phyloP scores from a whole-genome alignment of 495 filamentous ascomycete genomes.

The Penicillium samsonianum region DNA sequence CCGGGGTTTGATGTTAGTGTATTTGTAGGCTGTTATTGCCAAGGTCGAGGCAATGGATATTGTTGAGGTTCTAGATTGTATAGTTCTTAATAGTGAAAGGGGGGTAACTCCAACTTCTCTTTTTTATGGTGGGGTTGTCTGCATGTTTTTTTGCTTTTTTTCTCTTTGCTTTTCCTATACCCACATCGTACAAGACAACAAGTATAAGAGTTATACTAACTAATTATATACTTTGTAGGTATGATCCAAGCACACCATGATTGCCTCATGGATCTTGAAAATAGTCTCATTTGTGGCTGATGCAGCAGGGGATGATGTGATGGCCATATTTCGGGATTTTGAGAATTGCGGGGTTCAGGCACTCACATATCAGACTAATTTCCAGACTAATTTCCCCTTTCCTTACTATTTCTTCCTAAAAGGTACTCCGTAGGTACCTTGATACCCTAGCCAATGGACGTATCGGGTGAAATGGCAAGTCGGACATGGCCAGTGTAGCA shows the following conservation, averaged over 20 bases:
- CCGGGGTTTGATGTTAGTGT: neutral
- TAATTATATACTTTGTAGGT: too few relatives aligned
- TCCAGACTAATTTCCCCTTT: too few relatives aligned
- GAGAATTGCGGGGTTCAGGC: constrained; percentile 9
- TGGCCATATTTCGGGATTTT: neutral
- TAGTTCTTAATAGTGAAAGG: too few relatives aligned
- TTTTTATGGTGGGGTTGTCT: constrained; percentile 1
- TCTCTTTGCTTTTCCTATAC: neutral
- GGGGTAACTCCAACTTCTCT: neutral
- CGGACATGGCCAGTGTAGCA: neutral
- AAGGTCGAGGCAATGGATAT: neutral
- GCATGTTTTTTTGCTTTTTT: constrained; percentile 3
- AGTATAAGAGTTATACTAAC: neutral
- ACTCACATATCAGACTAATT: too few relatives aligned
- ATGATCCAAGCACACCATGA: neutral
- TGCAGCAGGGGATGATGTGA: constrained; percentile 8
- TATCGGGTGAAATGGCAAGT: constrained; percentile 5
- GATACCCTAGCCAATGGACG: neutral
- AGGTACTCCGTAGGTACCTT: too few relatives aligned
- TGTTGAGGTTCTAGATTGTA: constrained; percentile 5
- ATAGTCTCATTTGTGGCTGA: constrained; percentile 4
- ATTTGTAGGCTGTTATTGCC: too few relatives aligned
- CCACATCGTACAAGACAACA: neutral
- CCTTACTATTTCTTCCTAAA: too few relatives aligned
- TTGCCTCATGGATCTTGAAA: neutral